Conservation (phyloP, 2,329 filamentous ascomycete species). For the Botrytis pseudocinerea region DNA sequence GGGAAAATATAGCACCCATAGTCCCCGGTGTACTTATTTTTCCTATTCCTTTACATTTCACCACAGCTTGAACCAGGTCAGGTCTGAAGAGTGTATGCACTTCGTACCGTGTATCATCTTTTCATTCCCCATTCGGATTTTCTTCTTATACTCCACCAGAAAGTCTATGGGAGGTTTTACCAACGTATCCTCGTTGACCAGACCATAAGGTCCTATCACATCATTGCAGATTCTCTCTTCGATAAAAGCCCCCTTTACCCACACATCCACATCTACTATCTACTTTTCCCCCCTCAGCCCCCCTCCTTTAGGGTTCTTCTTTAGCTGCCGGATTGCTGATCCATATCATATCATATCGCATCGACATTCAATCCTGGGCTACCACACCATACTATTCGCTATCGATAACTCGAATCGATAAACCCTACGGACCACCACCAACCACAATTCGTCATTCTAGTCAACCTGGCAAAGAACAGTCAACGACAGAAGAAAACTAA, state of each 20-base stretch:
- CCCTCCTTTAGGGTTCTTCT: constrained; percentile 4
- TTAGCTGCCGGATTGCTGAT: constrained; percentile 20
- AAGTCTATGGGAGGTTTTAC: background rate
- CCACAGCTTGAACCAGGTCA: constrained; percentile 6
- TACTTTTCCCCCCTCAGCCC: background rate
- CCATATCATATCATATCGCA: constrained; percentile 19
- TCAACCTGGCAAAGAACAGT: constrained; percentile 1
- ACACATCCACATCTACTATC: constrained; percentile 3
- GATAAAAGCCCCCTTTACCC: constrained; percentile 8
- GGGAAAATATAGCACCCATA: background rate
- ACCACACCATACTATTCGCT: background rate
- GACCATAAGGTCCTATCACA: constrained; percentile 7
- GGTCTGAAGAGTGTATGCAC: background rate
- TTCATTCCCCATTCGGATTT: constrained; percentile 4
- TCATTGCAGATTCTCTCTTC: constrained; percentile 3
- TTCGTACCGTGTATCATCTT: constrained; percentile 5
- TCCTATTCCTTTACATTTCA: constrained; percentile 1
- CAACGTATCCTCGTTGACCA: constrained; percentile 14
- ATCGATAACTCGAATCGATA: constrained; percentile 16
- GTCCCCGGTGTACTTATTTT: constrained; percentile 1
- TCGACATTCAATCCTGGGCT: constrained; percentile 16
- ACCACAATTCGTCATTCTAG: constrained; percentile 5
- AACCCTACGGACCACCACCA: constrained; percentile 13
- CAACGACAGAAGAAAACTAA: background rate
- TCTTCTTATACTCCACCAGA: background rate